Evolutionary conservation across 2,329 filamentous ascomycete species (phyloP), one percentile per base, ranked within the genome.

Genomic region (Alternaria conjuncta): DNA sequence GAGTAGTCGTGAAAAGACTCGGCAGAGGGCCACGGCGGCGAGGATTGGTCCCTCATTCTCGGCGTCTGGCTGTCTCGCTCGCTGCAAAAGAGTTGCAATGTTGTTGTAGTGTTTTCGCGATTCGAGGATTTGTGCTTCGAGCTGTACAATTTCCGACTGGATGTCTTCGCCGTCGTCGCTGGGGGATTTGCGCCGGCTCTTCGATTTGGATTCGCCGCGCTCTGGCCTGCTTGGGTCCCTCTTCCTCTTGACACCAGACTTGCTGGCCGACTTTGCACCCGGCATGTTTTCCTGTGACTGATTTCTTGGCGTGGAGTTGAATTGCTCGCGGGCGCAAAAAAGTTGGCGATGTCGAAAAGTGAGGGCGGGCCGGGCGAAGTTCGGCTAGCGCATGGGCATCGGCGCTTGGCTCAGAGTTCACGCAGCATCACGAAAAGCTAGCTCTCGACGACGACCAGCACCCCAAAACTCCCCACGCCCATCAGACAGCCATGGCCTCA

Each of bases 91-190:
- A 11, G 86, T 87, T 8, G 88, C 86, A 74, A 98, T 95, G 76
- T 97, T 93, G 84, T 97, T 97, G 85, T 96, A 97, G 81, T 97
- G 88, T 79, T 94, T 93, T 75, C 89, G 92, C 54, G 94, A 97
- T 79, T 96, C 90, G 65, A 94, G 82, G 59, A 98, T 94, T 61
- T 92, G 90, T 67, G 88, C 85, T 82, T 97, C 94, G 58, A 97
- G 86, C 57, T 88, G 82, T 45, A 95, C 82, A 63, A 97, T 92
- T 66, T 88, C 86, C 60, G 87, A 85, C 76, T 90, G 87, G 49
- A 84, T 79, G 75, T 89, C 86, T 65, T 72, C 67, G 63, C 68
- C 78, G 57, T 79, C 73, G 41, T 70, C 71, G 65, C 62, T 66
- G 60, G 74, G 71, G 10, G 76, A 74, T 62, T 73, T 78, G 23